Evolutionary conservation across 495 filamentous ascomycete genomes (phyloP), one percentile per base, ranked within the genome.

Genomic region (Neurospora hispaniola): DNA sequence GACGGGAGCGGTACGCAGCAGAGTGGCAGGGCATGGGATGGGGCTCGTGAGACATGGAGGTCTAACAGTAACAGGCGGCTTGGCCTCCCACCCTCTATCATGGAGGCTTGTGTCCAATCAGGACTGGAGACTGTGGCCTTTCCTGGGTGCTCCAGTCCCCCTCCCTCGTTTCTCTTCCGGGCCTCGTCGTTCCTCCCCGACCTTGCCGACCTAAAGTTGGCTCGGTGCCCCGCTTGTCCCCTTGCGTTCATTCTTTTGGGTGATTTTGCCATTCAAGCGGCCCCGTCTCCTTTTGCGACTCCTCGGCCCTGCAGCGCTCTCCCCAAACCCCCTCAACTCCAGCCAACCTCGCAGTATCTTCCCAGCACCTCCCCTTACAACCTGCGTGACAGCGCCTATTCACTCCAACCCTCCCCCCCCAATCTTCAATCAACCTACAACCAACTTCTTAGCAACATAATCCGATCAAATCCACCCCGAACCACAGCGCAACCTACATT

Each of bases 311-410:
- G 27, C 54, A 62, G 54, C 54, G 54, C 54, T 77, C 76, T 78
- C 79, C 75, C 72, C 73, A 73, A 69, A 70, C 75, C 75, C 73
- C 75, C 74, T 75, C 76, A 79, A 79, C 78, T 77, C 76, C 78
- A 69, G 71, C 73, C 75, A 71, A 75, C 62, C 69, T 70, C 73
- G 48, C 31, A 23, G n/a, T 27, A 20, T 62, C 23, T 62, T 59
- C 42, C 72, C 72, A 48, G 69, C 72, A 42, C 72, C 73, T 78
- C 74, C 72, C 75, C 76, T 80, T 81, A 75, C 81, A 79, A 79
- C 75, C 73, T 75, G 73, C 79, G 78, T 77, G 78, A 79, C 76
- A 76, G 75, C 73, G 73, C 75, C 74, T 77, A 71, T 75, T 73
- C 73, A n/a, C 72, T 74, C 76, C 76, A 74, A 72, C 54, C 31